Evolutionary conservation across 2,329 filamentous ascomycete species (phyloP).

Genomic region (Aspergillus fumigatiaffinis): DNA sequence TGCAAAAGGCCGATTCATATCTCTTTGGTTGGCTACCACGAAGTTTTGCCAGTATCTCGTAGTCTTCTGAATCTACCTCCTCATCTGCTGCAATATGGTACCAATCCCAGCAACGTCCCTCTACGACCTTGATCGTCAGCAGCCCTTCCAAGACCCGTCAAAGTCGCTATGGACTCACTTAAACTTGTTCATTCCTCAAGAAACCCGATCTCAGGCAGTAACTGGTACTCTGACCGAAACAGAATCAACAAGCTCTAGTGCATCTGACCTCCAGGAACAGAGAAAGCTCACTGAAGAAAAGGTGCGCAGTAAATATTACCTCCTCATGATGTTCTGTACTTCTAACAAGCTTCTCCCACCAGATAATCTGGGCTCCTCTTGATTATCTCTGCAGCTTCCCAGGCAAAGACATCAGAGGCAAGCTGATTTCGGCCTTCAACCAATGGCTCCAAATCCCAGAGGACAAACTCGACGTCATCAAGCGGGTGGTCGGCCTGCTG

Average conservation of each 20-base stretch:
- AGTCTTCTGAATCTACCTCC: not conserved
- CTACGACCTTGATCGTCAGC: not conserved
- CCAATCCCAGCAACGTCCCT: not conserved
- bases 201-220: not conserved
- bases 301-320: not conserved
- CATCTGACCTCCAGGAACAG: not conserved
- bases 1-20: not conserved
- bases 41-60: no score
- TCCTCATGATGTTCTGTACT: not conserved
- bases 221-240: not conserved
- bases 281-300: not conserved
- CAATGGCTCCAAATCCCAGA: slow-evolving; percentile 41
- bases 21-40: not conserved
- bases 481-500: slow-evolving; percentile 38
- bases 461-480: slow-evolving; percentile 37
- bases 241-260: not conserved
- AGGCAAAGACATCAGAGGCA: slow-evolving; percentile 41
- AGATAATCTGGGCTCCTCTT: not conserved
- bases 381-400: slow-evolving; percentile 15
- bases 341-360: not conserved
- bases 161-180: not conserved
- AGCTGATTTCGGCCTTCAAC: slow-evolving; percentile 43
- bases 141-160: not conserved
- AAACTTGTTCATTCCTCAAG: not conserved
- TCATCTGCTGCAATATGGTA: not conserved